phyloP scores from a whole-genome alignment of 345 rosid species.

The Melastoma malabathricum region DNA sequence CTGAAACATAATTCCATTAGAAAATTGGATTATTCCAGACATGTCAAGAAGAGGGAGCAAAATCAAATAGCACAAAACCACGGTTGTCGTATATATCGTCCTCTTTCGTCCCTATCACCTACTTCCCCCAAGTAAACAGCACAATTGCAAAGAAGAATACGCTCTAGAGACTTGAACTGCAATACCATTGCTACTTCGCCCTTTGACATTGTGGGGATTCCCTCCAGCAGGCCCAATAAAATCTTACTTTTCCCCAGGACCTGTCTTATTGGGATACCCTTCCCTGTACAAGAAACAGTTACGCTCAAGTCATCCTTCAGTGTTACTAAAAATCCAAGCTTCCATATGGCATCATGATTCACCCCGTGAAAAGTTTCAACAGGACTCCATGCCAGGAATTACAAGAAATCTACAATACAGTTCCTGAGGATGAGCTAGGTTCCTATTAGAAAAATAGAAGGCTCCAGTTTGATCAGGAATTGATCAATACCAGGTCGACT shows the following conservation, averaged over 20 bases:
- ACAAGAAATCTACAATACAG: too few relatives aligned
- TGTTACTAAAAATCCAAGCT: constrained; percentile 2
- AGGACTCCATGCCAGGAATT: too few relatives aligned
- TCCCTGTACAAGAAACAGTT: constrained; percentile 32
- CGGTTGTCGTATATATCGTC: too few relatives aligned
- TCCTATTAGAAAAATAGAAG: too few relatives aligned
- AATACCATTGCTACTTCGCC: constrained; percentile 93
- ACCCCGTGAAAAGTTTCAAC: neutral
- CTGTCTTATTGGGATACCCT: constrained; percentile 57
- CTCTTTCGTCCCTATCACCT: too few relatives aligned
- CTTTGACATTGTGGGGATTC: constrained; percentile 85
- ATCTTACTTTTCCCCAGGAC: constrained; percentile 89
- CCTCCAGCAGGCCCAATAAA: constrained; percentile 76
- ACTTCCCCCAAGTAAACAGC: too few relatives aligned
- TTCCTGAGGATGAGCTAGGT: too few relatives aligned
- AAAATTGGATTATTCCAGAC: neutral
- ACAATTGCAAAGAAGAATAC: neutral
- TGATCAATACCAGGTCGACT: too few relatives aligned
- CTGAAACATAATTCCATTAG: constrained; percentile 20
- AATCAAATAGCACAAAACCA: neutral
- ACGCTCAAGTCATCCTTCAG: neutral
- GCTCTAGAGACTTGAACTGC: constrained; percentile 1
- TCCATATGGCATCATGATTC: constrained; percentile 3
- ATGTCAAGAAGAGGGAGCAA: neutral
- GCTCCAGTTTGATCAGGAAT: too few relatives aligned